These are phyloP conservation scores for Podila epigama DNA, from an alignment of 192 early-diverging fungal genomes.

Conservation along the genomic window DNA sequence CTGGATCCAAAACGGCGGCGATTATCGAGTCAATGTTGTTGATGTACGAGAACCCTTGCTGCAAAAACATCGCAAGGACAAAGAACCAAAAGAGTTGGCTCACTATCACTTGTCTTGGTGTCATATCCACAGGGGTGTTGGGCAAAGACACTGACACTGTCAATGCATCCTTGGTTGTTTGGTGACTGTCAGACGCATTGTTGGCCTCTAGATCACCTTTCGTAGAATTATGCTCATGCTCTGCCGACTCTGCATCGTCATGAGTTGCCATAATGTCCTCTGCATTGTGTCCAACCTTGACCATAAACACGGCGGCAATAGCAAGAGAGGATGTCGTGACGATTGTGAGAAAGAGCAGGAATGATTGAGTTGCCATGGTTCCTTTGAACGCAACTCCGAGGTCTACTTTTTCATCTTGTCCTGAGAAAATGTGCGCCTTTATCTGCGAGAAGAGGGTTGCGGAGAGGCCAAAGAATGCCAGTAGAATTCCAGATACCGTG, in stretches of 20 bases:
- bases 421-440: constrained; percentile 40
- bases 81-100: constrained; percentile 45
- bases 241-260: constrained; percentile 1
- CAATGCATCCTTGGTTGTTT: too few relatives aligned
- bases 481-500: constrained; percentile 37
- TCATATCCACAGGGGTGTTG: constrained; percentile 30
- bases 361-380: constrained; percentile 33
- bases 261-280: constrained; percentile 7
- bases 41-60: constrained; percentile 48
- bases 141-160: too few relatives aligned
- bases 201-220: too few relatives aligned
- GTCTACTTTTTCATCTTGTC: constrained; percentile 4
- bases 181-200: too few relatives aligned
- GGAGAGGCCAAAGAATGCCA: constrained; percentile 48
- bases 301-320: constrained; percentile 33
- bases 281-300: constrained; percentile 28
- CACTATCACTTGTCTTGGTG: constrained; percentile 13
- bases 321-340: constrained; percentile 31
- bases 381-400: constrained; percentile 3
- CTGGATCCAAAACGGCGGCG: constrained; percentile 25
- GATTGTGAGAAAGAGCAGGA: constrained; percentile 38
- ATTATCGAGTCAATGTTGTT: constrained; percentile 49
- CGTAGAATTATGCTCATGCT: neutral
- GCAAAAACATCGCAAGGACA: constrained; percentile 35
- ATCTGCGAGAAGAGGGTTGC: constrained; percentile 45